These are phyloP conservation scores for Colletotrichum theobromicola DNA, from an alignment of 2,329 filamentous ascomycete genomes.

Conservation along the genomic window DNA sequence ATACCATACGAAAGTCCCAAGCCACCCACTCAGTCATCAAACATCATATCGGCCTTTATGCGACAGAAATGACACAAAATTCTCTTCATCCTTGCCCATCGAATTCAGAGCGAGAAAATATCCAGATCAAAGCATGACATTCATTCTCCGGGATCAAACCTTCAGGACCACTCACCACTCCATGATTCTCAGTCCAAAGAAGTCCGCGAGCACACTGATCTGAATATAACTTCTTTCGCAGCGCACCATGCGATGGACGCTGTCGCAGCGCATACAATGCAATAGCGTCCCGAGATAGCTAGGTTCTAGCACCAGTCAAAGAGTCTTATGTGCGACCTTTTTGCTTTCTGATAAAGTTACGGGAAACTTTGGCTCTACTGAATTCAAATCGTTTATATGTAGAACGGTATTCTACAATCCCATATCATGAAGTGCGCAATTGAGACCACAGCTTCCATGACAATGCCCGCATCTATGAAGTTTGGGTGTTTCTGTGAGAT, in stretches of 20 bases:
- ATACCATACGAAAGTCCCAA: background rate
- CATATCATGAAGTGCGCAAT: background rate
- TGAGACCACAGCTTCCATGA: background rate
- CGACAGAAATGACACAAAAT: background rate
- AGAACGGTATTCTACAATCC: background rate
- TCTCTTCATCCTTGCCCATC: background rate
- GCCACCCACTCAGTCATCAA: background rate
- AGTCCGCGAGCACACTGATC: background rate
- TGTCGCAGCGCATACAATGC: background rate
- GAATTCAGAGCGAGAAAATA: background rate
- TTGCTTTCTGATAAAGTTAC: rapidly evolving
- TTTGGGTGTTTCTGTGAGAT: background rate
- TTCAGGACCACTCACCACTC: background rate
- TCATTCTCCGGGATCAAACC: background rate
- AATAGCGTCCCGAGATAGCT: background rate
- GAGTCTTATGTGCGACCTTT: rapidly evolving
- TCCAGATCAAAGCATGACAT: background rate
- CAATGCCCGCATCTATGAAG: background rate
- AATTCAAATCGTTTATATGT: background rate
- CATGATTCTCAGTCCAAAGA: background rate
- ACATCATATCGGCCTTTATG: background rate
- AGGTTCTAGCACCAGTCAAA: background rate
- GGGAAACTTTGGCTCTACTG: background rate
- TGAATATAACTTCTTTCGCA: background rate
- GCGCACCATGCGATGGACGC: background rate